Evolutionary conservation across 2,329 filamentous ascomycete genomes (phyloP).

Genomic region (Neoascochyta sp.): DNA sequence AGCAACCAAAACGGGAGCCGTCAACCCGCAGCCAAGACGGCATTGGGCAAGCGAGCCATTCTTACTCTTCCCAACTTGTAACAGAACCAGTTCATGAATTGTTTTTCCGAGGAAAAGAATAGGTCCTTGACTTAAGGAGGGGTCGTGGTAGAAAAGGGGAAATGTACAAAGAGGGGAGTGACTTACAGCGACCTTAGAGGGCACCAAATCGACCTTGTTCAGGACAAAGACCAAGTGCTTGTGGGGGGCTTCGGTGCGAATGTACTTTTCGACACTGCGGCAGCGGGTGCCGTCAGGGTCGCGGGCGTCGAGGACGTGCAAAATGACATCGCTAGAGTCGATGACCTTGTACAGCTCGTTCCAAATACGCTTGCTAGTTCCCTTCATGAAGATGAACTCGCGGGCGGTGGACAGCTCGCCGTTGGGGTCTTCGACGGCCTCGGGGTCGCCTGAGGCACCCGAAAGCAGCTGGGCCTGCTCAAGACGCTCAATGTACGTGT

Average conservation of each 20-base stretch:
- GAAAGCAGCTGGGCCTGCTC: conserved; percentile 76
- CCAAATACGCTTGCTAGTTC: conserved; percentile 77
- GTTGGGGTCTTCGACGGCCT: conserved; percentile 44
- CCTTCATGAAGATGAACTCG: conserved; percentile 83
- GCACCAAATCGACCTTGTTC: conserved; percentile 91
- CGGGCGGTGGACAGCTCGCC: conserved; percentile 45
- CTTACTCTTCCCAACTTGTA: conserved; percentile 98
- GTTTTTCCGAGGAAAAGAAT: conserved; percentile 50
- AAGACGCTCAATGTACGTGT: conserved; percentile 73
- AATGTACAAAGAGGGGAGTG: conserved; percentile 5
- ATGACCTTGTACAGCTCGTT: conserved; percentile 96
- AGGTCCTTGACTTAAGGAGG: conserved; percentile 88
- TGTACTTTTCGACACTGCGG: conserved; percentile 86
- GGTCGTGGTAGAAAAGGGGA: conserved; percentile 18
- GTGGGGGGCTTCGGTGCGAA: conserved; percentile 87
- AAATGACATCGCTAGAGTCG: conserved; percentile 90
- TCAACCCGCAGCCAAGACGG: conserved; percentile 66
- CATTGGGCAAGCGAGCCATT: conserved; percentile 62
- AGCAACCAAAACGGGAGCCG: conserved; percentile 81
- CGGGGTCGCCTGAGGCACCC: conserved; percentile 60
- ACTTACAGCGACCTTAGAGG: conserved; percentile 93
- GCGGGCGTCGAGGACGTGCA: conserved; percentile 50
- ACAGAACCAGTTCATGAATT: conserved; percentile 82
- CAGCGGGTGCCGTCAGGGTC: conserved; percentile 70
- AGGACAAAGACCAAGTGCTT: conserved; percentile 90